Evolutionary conservation across 768 basidiomycete species (phyloP).

Genomic region (Sarcodon aspratus): DNA sequence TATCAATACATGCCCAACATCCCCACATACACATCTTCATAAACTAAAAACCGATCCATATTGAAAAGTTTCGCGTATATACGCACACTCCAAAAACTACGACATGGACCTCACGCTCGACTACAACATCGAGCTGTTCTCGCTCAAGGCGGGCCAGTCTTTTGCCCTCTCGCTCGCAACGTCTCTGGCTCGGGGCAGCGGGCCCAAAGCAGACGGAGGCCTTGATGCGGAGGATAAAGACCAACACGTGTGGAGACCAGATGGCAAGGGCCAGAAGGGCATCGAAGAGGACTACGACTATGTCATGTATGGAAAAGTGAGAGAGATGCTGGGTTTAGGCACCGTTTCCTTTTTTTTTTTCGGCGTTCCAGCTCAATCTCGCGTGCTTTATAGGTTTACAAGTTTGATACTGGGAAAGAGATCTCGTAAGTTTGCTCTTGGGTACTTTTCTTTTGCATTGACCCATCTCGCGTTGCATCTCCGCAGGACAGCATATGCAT

Average conservation of each 20-base stretch:
- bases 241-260: constrained; percentile 74
- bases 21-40: neutral
- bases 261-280: constrained; percentile 68
- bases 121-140: constrained; percentile 88
- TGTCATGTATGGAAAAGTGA: constrained; percentile 97
- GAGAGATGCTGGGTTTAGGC: constrained; percentile 8
- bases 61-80: constrained; percentile 73
- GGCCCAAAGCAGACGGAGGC: constrained; percentile 39
- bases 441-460: constrained; percentile 6
- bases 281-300: constrained; percentile 96
- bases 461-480: constrained; percentile 3
- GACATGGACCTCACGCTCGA: constrained; percentile 91
- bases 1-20: neutral
- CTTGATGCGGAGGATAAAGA: constrained; percentile 57
- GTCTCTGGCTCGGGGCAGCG: constrained; percentile 53
- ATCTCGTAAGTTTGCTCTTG: constrained; percentile 56
- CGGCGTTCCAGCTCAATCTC: neutral
- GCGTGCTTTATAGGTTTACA: constrained; percentile 63
- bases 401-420: constrained; percentile 85
- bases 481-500: constrained; percentile 84
- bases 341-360: neutral
- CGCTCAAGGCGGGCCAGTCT: constrained; percentile 51
- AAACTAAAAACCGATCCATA: neutral
- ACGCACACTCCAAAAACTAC: constrained; percentile 82
- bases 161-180: constrained; percentile 84